These are phyloP conservation scores for Cucumis melo DNA, from an alignment of 306 rosid species.

Conservation along the genomic window DNA sequence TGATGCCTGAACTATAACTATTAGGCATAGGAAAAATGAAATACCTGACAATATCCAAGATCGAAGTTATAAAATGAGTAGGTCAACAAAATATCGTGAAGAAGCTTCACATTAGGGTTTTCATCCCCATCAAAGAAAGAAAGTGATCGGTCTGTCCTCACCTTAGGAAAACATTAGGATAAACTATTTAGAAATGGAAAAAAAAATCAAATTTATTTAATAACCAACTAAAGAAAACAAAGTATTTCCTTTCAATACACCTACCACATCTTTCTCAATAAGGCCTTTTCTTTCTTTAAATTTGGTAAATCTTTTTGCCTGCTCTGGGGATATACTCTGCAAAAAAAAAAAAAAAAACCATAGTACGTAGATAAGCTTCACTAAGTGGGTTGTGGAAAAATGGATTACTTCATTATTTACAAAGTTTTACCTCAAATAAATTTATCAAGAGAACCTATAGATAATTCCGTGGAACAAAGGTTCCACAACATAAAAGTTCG, in stretches of 20 bases:
- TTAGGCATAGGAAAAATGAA: not conserved
- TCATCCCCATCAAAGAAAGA: conserved; percentile 91
- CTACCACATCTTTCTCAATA: conserved; percentile 96
- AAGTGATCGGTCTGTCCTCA: conserved; percentile 77
- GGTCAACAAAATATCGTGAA: conserved; percentile 80
- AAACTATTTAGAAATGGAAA: not conserved
- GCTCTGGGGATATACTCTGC: conserved; percentile 74
- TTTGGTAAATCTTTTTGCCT: conserved; percentile 89
- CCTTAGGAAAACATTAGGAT: conserved; percentile 38
- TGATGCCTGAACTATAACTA: not conserved
- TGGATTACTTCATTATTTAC: not conserved
- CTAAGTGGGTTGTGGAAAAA: not conserved
- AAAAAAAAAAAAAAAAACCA: not conserved
- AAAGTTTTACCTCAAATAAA: not conserved
- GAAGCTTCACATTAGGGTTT: conserved; percentile 59
- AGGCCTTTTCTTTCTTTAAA: conserved; percentile 97
- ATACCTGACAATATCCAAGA: conserved; percentile 99
- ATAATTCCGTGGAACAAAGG: not conserved
- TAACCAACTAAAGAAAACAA: conserved; percentile 7
- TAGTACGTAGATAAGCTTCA: not conserved
- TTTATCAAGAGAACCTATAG: not conserved
- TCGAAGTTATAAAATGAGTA: conserved; percentile 98
- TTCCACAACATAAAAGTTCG: not conserved
- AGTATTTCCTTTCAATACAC: conserved; percentile 14
- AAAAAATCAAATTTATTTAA: conserved; percentile 4